Conservation (phyloP, 208 protist genomes). For the Leishmania aethiopica region DNA sequence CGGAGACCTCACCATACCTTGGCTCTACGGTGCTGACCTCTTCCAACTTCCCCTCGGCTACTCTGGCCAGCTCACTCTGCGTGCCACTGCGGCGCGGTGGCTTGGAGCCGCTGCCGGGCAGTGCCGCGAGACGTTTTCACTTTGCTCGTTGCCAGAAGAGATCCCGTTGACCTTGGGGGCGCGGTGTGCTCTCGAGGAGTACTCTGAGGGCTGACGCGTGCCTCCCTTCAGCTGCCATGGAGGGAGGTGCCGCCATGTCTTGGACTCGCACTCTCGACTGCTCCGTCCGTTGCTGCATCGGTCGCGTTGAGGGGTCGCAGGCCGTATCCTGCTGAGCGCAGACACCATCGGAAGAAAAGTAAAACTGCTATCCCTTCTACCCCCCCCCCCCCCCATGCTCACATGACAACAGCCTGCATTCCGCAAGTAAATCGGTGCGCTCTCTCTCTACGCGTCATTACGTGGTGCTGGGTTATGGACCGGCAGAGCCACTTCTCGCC, state of each 20-base stretch:
- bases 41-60: conserved; percentile 63
- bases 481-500: background rate
- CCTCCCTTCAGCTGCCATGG: background rate
- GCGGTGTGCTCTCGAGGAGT: conserved; percentile 6
- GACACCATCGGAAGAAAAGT: conserved; percentile 1
- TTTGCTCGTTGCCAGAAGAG: background rate
- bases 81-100: conserved; percentile 56
- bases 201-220: background rate
- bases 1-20: conserved; percentile 10
- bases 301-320: background rate
- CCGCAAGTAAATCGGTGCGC: background rate
- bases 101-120: conserved; percentile 3
- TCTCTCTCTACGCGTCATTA: background rate
- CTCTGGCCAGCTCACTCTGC: conserved; percentile 43
- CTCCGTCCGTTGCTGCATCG: background rate
- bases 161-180: background rate
- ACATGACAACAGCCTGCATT: background rate
- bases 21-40: conserved; percentile 55
- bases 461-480: background rate
- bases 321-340: background rate
- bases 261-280: background rate
- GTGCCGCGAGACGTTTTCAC: background rate
- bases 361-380: background rate
- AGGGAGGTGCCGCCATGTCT: background rate
- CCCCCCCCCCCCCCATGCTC: background rate